phyloP scores from a whole-genome alignment of 2,329 filamentous ascomycete genomes.

The Verticillium isaacii region DNA sequence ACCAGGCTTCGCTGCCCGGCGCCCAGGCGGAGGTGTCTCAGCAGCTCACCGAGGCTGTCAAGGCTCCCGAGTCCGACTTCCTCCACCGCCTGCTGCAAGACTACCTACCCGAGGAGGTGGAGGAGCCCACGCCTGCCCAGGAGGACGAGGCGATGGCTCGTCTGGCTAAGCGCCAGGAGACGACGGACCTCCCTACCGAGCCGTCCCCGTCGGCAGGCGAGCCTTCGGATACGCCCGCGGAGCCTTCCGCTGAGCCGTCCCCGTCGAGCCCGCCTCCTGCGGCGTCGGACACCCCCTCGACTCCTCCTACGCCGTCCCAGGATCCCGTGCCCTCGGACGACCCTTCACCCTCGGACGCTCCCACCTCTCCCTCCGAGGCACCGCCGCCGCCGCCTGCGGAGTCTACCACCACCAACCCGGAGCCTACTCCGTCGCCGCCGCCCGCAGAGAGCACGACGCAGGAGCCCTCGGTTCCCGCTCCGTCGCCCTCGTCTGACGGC shows the following conservation, averaged over 20 bases:
- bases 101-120: slow-evolving; percentile 58
- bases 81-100: slow-evolving; percentile 64
- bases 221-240: slow-evolving; percentile 6
- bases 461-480: slow-evolving; percentile 1
- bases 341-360: not conserved
- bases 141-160: slow-evolving; percentile 59
- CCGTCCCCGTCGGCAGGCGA: slow-evolving; percentile 5
- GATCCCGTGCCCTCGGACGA: not conserved
- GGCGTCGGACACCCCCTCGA: slow-evolving; percentile 5
- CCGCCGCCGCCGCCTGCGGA: slow-evolving; percentile 1
- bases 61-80: slow-evolving; percentile 51
- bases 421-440: not conserved
- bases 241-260: not conserved
- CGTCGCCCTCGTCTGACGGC: not conserved
- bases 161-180: slow-evolving; percentile 54
- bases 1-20: not conserved
- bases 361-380: not conserved
- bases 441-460: not conserved
- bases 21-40: not conserved
- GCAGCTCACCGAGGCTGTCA: slow-evolving; percentile 24
- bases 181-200: slow-evolving; percentile 8
- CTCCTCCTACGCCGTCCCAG: not conserved
- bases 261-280: slow-evolving; percentile 1
- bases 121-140: slow-evolving; percentile 55
- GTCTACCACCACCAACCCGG: slow-evolving; percentile 1